Evolutionary conservation across 2,329 filamentous ascomycete genomes (phyloP), one percentile per base, ranked within the genome.

Genomic region (Neofusicoccum ribis): DNA sequence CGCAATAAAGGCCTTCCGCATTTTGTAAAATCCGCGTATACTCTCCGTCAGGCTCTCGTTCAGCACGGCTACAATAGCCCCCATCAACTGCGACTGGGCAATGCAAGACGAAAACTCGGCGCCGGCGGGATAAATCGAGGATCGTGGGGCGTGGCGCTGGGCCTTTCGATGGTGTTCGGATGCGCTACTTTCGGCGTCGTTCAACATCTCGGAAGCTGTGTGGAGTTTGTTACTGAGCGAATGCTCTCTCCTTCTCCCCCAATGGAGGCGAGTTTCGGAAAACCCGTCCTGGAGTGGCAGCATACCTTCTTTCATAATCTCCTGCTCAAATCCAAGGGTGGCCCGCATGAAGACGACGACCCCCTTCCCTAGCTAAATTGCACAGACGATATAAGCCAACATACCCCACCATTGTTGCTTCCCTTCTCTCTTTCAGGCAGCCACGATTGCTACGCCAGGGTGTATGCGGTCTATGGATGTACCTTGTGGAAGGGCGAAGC

Each of bases 41-140:
- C 89, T 92, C 76, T 98, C 95, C 0, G 93, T 94, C 71, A 98
- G 79, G 74, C 91, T 97, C 80, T 98, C 95, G 69, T 96, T 96
- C 71, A 98, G 81, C 15, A 98, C 91, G 0, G 88, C 92, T 0
- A 97, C 88, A 1, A 99, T 89, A 0, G 93, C 93, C 65, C 87
- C 86, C 90, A 97, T 96, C 68, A 97, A 83, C 77, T 97, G 92
- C 1, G 92, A 87, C 80, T 97, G 89, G 4, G 93, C 91, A 66
- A 92, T 87, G 67, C 92, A 91, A 3, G 98, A 82, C 2, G 91
- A 88, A 75, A 91, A 98, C 79, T 99, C 94, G 5, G 90, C 91
- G 1, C 95, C 95, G 0, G 91, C 85, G 0, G 91, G 88, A 71
- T 97, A 97, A 27, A 96, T 88, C 54, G 80, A 78, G 66, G 83